Percentiles rank a stretch among this genome's conserved stretches.
phyloP scores from a whole-genome alignment of 139 green algal species.

The Diplosphaera chodatii region DNA sequence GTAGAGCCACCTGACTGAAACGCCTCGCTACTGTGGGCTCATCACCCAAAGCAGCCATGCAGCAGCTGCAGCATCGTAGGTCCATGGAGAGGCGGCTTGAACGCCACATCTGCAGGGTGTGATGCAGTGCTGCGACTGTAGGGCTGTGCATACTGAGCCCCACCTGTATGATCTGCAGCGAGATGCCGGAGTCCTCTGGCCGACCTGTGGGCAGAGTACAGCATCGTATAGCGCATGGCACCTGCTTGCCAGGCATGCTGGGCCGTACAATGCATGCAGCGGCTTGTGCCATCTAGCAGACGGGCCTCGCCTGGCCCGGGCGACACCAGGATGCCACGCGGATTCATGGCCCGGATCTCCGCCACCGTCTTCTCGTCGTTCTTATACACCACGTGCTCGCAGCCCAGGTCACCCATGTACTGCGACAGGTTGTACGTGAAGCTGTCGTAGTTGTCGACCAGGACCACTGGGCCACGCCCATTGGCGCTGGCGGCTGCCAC shows the following conservation, averaged over 20 bases:
- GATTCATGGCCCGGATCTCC: conserved; percentile 79
- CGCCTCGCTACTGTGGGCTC: too few relatives aligned
- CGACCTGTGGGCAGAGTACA: conserved; percentile 40
- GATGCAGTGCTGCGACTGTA: too few relatives aligned
- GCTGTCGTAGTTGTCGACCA: conserved; percentile 98
- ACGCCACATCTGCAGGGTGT: too few relatives aligned
- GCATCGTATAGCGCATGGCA: too few relatives aligned
- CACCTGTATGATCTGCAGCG: conserved; percentile 66
- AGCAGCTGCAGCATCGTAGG: too few relatives aligned
- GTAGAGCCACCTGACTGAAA: too few relatives aligned
- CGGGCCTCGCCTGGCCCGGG: conserved; percentile 77
- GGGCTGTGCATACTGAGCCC: too few relatives aligned
- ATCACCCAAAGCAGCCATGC: too few relatives aligned
- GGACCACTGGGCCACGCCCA: conserved; percentile 56
- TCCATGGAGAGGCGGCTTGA: too few relatives aligned
- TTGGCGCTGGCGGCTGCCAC: background rate
- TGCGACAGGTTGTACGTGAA: conserved; percentile 98
- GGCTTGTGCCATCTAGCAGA: background rate
- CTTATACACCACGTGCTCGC: conserved; percentile 85
- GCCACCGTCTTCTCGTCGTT: conserved; percentile 95
- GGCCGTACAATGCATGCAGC: too few relatives aligned
- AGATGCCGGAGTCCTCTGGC: conserved; percentile 92
- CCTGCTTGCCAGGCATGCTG: too few relatives aligned
- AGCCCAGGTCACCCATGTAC: conserved; percentile 90
- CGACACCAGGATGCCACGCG: conserved; percentile 86